Evolutionary conservation across 148 eudicot species (phyloP).

Genomic region (Amaranthus cruentus): DNA sequence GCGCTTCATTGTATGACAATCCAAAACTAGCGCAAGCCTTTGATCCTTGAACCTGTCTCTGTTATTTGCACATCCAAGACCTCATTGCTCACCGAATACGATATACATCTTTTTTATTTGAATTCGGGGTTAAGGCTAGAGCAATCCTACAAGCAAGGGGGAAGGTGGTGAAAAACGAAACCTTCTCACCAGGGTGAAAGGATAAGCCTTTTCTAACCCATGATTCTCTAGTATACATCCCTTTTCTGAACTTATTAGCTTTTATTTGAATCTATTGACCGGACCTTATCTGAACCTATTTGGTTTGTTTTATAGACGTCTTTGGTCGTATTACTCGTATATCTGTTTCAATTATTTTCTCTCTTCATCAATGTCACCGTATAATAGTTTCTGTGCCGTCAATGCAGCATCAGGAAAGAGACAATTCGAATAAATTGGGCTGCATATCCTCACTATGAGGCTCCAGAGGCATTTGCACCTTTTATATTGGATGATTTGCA

Average conservation of each 20-base stretch:
- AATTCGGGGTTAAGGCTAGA: too few species aligned
- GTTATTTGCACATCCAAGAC: not conserved
- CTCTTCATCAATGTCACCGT: not conserved
- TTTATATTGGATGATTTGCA: slow-evolving; percentile 65
- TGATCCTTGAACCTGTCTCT: not conserved
- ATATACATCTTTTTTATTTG: too few species aligned
- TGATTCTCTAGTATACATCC: too few species aligned
- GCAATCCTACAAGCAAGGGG: too few species aligned
- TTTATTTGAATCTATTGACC: not conserved
- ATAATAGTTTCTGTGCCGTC: not conserved
- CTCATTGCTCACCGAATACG: too few species aligned
- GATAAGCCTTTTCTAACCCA: too few species aligned
- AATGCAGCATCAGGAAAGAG: slow-evolving; percentile 57
- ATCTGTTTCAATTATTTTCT: too few species aligned
- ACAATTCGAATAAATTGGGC: slow-evolving; percentile 77
- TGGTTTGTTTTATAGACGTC: not conserved
- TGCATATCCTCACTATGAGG: slow-evolving; percentile 85
- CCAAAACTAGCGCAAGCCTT: not conserved
- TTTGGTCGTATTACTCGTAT: not conserved
- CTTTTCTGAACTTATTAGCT: not conserved
- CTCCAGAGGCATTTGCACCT: slow-evolving; percentile 88
- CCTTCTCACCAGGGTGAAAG: too few species aligned
- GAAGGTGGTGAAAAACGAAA: too few species aligned
- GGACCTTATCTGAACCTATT: not conserved
- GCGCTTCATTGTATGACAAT: not conserved